Evolutionary conservation across 805 yeast genomes (phyloP), one percentile per base, ranked within the genome.

Genomic region (Wickerhamomyces xylosicus): DNA sequence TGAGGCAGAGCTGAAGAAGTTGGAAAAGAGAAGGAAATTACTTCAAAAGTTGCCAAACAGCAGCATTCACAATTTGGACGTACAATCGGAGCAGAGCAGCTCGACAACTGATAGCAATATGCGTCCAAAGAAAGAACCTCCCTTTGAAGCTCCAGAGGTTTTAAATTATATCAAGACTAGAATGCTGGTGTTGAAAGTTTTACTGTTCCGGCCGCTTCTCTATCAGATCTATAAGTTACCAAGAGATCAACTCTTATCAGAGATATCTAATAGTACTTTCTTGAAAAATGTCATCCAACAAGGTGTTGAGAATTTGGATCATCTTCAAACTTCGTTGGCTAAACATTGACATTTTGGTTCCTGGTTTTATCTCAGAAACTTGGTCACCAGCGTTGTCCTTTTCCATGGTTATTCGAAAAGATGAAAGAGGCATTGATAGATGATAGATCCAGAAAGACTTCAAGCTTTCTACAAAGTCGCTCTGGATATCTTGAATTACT

Each of bases 341-440:
- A 41, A 47, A 1, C 57, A 52, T 33, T 41, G 57, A 22, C 55
- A 52, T 36, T 47, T 44, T 31, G 56, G 56, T 1, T 50, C 54
- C 3, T 52, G 56, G 56, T 47, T 50, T 36, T 52, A 47, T 20
- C 33, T 40, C 1, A 42, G 53, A 34, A 49, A 47, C 19, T 39
- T 43, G 15, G 43, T 46, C 10, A 27, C 43, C 5, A 37, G 40
- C 7, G 37, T 39, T 5, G 8, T 37, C 13, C 7, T 47, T 15
- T 22, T 41, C 0, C 42, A 39, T 32, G 46, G 38, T 3, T 52
- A 15, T 46, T 37, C 28, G 31, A 37, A 18, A 47, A 45, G 22
- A 44, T 44, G 9, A 25, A 29, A 14, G 41, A 38, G 4, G 34
- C 37, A 15, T 48, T 44, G 31, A 31, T 37, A 2, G 13, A 42